phyloP scores from a whole-genome alignment of 225 moss, liverwort and hornwort genomes.

The Bryoerythrophyllum caledonicum region DNA sequence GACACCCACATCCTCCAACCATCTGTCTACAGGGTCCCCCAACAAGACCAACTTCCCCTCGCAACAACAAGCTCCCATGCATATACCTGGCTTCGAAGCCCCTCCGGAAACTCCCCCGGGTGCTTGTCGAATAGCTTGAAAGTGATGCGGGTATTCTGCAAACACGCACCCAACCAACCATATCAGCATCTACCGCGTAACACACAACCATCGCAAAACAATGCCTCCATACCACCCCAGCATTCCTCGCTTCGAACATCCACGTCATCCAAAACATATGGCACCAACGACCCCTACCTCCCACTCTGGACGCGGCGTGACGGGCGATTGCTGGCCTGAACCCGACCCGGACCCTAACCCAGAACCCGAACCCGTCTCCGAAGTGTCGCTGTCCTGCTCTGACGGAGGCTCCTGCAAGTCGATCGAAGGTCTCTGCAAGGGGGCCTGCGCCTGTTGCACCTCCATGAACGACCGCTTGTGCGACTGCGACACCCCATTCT shows the following conservation, averaged over 20 bases:
- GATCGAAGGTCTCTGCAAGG: constrained; percentile 50
- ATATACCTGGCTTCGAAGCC: constrained; percentile 73
- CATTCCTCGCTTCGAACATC: neutral
- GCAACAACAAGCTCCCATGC: neutral
- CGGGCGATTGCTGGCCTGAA: constrained; percentile 74
- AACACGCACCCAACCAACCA: neutral
- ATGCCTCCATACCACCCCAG: neutral
- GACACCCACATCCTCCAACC: neutral
- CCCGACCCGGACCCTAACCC: neutral
- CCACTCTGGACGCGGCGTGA: constrained; percentile 58
- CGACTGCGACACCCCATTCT: constrained; percentile 40
- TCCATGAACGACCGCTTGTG: constrained; percentile 44
- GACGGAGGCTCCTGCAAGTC: constrained; percentile 68
- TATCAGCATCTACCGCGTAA: neutral
- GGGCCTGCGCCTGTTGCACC: constrained; percentile 26
- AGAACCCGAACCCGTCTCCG: constrained; percentile 50
- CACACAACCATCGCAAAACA: neutral
- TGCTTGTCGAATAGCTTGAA: constrained; percentile 88
- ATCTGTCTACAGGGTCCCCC: neutral
- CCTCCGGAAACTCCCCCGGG: constrained; percentile 80
- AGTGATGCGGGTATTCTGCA: constrained; percentile 75
- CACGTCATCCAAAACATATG: neutral
- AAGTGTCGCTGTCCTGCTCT: constrained; percentile 60
- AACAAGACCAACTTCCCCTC: neutral
- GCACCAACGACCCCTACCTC: constrained; percentile 43